phyloP scores from a whole-genome alignment of 495 filamentous ascomycete species.

The Aspergillus cavernicola region DNA sequence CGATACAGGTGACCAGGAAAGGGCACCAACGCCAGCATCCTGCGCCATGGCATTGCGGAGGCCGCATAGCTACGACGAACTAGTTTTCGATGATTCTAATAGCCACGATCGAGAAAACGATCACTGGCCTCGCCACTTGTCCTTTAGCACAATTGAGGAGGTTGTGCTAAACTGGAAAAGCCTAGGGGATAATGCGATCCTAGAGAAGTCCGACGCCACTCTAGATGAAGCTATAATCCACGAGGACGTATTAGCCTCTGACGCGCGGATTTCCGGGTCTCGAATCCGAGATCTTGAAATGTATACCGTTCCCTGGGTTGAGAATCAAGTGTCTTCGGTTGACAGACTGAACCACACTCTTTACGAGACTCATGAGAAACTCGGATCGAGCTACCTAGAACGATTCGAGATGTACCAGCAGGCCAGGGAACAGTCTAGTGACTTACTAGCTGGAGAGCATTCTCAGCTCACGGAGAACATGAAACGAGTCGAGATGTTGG shows the following conservation, averaged over 20 bases:
- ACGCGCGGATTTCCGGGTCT: constrained; percentile 58
- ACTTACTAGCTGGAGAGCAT: constrained; percentile 64
- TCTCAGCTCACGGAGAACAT: constrained; percentile 65
- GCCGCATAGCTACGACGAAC: constrained; percentile 41
- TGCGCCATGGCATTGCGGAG: constrained; percentile 40
- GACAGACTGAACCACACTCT: constrained; percentile 60
- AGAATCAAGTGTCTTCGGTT: constrained; percentile 57
- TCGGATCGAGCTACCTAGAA: constrained; percentile 68
- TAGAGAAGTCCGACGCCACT: constrained; percentile 22
- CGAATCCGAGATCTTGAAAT: constrained; percentile 46
- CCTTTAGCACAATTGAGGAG: constrained; percentile 87
- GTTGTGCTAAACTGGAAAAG: constrained; percentile 71
- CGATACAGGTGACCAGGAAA: constrained; percentile 32
- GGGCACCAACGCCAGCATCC: constrained; percentile 20
- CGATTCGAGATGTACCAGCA: constrained; percentile 59
- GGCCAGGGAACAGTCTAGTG: constrained; percentile 60
- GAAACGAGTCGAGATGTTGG: constrained; percentile 76
- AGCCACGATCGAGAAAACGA: constrained; percentile 23
- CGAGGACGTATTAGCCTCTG: constrained; percentile 52
- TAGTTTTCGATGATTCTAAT: constrained; percentile 25
- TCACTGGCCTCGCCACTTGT: constrained; percentile 74
- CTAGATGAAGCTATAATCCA: constrained; percentile 42
- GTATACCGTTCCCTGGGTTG: constrained; percentile 59
- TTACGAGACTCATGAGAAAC: constrained; percentile 55
- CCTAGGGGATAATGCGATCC: constrained; percentile 34